Conservation (phyloP, 306 rosid species). For the Coriaria nepalensis region DNA sequence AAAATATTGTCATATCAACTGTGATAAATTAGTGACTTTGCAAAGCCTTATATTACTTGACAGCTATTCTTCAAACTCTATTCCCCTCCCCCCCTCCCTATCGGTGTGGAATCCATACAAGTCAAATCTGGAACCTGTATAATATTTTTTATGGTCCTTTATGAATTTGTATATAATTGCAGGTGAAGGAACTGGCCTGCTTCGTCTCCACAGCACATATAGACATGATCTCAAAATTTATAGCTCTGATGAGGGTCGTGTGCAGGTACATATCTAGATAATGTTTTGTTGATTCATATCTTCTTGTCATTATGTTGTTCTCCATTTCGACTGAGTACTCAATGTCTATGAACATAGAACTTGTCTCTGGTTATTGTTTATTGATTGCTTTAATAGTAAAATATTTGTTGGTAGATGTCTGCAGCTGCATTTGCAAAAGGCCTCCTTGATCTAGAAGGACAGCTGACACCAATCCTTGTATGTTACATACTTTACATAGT, state of each 20-base stretch:
- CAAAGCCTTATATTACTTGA: no score
- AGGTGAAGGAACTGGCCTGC: slow-evolving; percentile 98
- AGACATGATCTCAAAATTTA: slow-evolving; percentile 96
- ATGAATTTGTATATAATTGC: slow-evolving; percentile 22
- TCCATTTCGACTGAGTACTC: background rate
- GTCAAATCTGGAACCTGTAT: no score
- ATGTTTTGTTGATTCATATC: slow-evolving; percentile 4
- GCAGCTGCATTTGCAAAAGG: slow-evolving; percentile 99
- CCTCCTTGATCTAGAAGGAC: slow-evolving; percentile 96
- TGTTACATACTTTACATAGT: slow-evolving; percentile 21
- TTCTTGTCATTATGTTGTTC: no score
- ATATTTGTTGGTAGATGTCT: slow-evolving; percentile 70
- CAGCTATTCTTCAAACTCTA: no score
- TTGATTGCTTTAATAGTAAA: slow-evolving; percentile 14
- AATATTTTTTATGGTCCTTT: slow-evolving; percentile 8
- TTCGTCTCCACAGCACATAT: slow-evolving; percentile 96
- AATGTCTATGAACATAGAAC: slow-evolving; percentile 1
- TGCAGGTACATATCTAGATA: slow-evolving; percentile 56
- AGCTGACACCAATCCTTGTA: slow-evolving; percentile 92
- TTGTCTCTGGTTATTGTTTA: slow-evolving; percentile 15
- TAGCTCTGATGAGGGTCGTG: slow-evolving; percentile 99
- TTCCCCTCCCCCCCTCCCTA: no score
- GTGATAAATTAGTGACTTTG: no score
- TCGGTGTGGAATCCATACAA: no score
- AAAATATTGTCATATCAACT: slow-evolving; percentile 1